Evolutionary conservation across 208 protist genomes (phyloP), one percentile per base, ranked within the genome.

Genomic region (Trypanosoma boissoni): DNA sequence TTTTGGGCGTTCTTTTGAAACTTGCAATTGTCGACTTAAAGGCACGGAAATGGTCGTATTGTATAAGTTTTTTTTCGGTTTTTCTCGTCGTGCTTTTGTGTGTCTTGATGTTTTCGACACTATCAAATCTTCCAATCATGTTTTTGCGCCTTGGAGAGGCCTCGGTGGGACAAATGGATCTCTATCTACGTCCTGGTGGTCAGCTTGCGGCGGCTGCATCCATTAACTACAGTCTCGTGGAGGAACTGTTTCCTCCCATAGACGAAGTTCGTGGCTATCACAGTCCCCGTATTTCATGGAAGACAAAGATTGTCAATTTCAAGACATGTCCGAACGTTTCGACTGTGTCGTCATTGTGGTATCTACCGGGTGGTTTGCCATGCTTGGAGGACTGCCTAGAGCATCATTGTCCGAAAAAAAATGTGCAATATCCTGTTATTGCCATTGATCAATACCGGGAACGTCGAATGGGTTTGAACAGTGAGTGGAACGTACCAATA

Each of bases 121-220:
- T 94, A 16, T 76, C 72, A 34, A 83, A 76, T 43, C 48, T 94
- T 8, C 72, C 83, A 1, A 52, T 83, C 39, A 62, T 94, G 1
- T 87, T 90, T 57, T 54, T 94, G 32, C 61, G 73, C 0, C 70
- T 94, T 12, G 82, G 65, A 1, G 78, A 94, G 51, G 28, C 46
- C 10, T 45, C 54, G 3, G 41, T 63, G 6, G 83, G 79, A 5
- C 23, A 76, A 21, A 57, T 73, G 5, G 87, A 94, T 57, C 28
- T 94, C 20, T 21, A 63, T 4, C 31, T 92, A 23, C 45, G 12
- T 2, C 51, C 85, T 28, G 81, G 79, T 10, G 74, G 64, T 14
- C 21, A 72, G 26, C 64, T 78, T 50, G 14, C 12, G 7, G 7
- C 2, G 2, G 76, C 73, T 2, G 31, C 46, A 6, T 80, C 77